Percentiles rank a stretch among this genome's conserved stretches.
Evolutionary conservation across 2,329 filamentous ascomycete species (phyloP).

Genomic region (Knufia fluminis): DNA sequence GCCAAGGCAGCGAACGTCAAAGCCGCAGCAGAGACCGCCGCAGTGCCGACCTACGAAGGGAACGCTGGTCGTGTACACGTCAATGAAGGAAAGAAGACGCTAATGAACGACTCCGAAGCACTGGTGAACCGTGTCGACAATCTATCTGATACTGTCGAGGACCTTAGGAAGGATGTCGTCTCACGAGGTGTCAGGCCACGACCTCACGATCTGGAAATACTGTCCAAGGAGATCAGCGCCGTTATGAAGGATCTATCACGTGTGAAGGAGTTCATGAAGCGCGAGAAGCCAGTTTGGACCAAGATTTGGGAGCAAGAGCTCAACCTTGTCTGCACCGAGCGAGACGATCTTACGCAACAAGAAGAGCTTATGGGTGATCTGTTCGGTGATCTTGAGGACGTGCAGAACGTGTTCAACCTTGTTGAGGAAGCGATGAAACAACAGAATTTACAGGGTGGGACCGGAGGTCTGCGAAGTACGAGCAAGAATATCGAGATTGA

Average conservation of each 20-base stretch:
- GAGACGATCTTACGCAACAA: constrained; percentile 89
- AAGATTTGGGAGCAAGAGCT: constrained; percentile 99
- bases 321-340: constrained; percentile 89
- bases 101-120: constrained; percentile 78
- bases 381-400: constrained; percentile 90
- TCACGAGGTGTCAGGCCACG: constrained; percentile 82
- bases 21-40: constrained; percentile 58
- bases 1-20: constrained; percentile 76
- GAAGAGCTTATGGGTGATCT: constrained; percentile 90
- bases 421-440: constrained; percentile 98
- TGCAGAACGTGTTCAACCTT: constrained; percentile 81
- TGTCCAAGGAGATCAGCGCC: constrained; percentile 75
- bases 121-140: constrained; percentile 91
- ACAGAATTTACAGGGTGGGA: constrained; percentile 62
- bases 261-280: constrained; percentile 83
- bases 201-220: constrained; percentile 78
- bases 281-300: constrained; percentile 93
- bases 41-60: constrained; percentile 62
- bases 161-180: constrained; percentile 94
- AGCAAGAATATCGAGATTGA: constrained; percentile 33
- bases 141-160: constrained; percentile 92
- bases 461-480: constrained; percentile 37
- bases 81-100: constrained; percentile 72
- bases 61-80: constrained; percentile 81
- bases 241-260: constrained; percentile 82